Percentiles rank a stretch among this genome's conserved stretches.
phyloP scores from a whole-genome alignment of 768 basidiomycete genomes.

The Auriscalpium microsporum region DNA sequence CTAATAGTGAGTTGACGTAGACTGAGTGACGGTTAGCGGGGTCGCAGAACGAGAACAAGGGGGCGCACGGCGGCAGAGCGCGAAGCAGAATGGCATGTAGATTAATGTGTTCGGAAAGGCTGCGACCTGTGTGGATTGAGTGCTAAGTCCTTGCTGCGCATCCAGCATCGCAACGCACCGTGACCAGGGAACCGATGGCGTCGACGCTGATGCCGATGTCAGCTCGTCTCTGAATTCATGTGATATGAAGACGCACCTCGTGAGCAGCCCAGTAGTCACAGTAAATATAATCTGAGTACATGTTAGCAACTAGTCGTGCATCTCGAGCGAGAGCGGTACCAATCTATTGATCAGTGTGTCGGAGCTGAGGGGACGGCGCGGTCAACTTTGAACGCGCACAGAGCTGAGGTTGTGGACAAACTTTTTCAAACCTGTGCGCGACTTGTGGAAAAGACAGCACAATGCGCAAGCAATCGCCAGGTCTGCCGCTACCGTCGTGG shows the following conservation, averaged over 20 bases:
- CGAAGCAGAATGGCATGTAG: slow-evolving; percentile 53
- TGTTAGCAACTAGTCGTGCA: too few species aligned
- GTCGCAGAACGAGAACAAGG: not conserved
- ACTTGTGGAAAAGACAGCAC: slow-evolving; percentile 40
- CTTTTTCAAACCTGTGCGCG: slow-evolving; percentile 42
- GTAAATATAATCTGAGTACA: slow-evolving; percentile 26
- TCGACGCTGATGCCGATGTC: slow-evolving; percentile 21
- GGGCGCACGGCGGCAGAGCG: slow-evolving; percentile 38
- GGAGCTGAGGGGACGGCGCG: slow-evolving; percentile 19
- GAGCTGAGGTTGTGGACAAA: slow-evolving; percentile 26
- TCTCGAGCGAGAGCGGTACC: not conserved
- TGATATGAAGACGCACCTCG: slow-evolving; percentile 2
- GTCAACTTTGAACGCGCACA: not conserved
- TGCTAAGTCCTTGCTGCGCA: slow-evolving; percentile 17
- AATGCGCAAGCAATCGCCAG: slow-evolving; percentile 41
- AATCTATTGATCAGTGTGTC: slow-evolving; percentile 36
- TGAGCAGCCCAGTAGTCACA: slow-evolving; percentile 35
- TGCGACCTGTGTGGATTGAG: slow-evolving; percentile 28
- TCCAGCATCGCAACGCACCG: slow-evolving; percentile 19
- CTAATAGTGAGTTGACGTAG: slow-evolving; percentile 47
- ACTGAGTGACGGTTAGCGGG: slow-evolving; percentile 23
- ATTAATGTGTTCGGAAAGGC: slow-evolving; percentile 36
- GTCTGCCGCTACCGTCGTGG: slow-evolving; percentile 41
- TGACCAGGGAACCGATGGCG: slow-evolving; percentile 33
- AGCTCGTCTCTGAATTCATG: too few species aligned